A percentile compares a stretch with the other conserved stretches of the same genome.
These are phyloP conservation scores for Ustilago crameri DNA, from an alignment of 1,284 basidiomycete species.

Conservation along the genomic window DNA sequence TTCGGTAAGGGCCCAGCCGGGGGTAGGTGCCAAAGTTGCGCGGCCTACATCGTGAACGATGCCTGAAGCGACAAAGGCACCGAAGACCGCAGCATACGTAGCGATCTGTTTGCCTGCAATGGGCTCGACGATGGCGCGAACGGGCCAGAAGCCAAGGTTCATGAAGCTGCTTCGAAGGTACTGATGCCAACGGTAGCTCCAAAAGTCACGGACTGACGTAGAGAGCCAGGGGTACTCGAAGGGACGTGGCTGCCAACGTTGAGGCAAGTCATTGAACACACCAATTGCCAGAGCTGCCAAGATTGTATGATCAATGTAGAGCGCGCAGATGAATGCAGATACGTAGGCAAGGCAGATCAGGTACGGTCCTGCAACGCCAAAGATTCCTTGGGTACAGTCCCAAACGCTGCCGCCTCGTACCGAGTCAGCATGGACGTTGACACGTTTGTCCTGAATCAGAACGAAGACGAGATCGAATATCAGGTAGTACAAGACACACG, in stretches of 20 bases:
- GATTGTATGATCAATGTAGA: slow-evolving; percentile 10
- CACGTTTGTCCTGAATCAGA: slow-evolving; percentile 25
- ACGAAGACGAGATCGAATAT: slow-evolving; percentile 23
- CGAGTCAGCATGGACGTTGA: slow-evolving; percentile 17
- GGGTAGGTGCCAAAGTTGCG: slow-evolving; percentile 10
- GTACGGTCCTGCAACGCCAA: slow-evolving; percentile 27
- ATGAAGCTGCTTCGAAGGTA: slow-evolving; percentile 32
- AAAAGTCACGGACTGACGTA: slow-evolving; percentile 30
- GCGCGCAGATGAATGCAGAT: slow-evolving; percentile 8
- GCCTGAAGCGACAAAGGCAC: slow-evolving; percentile 33
- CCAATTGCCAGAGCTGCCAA: slow-evolving; percentile 6
- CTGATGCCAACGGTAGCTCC: slow-evolving; percentile 46
- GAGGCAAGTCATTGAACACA: slow-evolving; percentile 11
- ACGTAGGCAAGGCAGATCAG: slow-evolving; percentile 17
- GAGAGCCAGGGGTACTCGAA: slow-evolving; percentile 15
- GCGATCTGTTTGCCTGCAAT: slow-evolving; percentile 12
- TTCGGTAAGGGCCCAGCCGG: slow-evolving; percentile 2
- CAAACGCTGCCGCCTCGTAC: slow-evolving; percentile 23
- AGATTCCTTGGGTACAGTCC: slow-evolving; percentile 12
- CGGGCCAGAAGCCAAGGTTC: slow-evolving; percentile 27
- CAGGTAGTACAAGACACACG: slow-evolving; percentile 4
- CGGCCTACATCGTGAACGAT: slow-evolving; percentile 38
- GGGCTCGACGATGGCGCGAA: slow-evolving; percentile 1
- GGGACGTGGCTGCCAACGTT: slow-evolving; percentile 33
- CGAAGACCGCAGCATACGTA: slow-evolving; percentile 17